Conservation (phyloP, 2,329 filamentous ascomycete genomes). For the Aspergillus transmontanensis region DNA sequence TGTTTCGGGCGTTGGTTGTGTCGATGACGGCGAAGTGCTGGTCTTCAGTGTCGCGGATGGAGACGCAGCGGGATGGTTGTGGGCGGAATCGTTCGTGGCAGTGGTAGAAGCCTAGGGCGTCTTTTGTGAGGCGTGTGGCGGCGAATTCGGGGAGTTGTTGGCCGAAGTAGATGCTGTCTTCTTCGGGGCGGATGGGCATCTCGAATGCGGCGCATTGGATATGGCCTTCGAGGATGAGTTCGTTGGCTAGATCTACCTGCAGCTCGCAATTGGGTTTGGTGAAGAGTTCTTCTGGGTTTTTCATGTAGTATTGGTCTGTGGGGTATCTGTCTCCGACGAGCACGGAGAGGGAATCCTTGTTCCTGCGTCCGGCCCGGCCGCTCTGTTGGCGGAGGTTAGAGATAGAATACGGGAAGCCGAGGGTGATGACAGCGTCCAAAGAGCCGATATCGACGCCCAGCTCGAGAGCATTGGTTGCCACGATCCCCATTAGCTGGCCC, state of each 20-base stretch:
- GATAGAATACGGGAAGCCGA: constrained; percentile 94
- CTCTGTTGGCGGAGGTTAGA: constrained; percentile 94
- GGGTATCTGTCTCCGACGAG: constrained; percentile 87
- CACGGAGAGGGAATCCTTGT: constrained; percentile 89
- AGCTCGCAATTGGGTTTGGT: constrained; percentile 86
- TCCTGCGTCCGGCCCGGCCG: constrained; percentile 85
- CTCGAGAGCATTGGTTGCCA: constrained; percentile 91
- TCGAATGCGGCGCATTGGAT: constrained; percentile 94
- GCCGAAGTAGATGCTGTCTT: constrained; percentile 80
- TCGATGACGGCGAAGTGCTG: constrained; percentile 95
- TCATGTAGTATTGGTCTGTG: constrained; percentile 96
- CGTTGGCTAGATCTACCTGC: constrained; percentile 88
- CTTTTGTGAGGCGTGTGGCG: constrained; percentile 70
- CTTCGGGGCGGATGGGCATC: constrained; percentile 80
- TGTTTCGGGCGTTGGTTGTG: constrained; percentile 74
- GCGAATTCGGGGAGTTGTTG: constrained; percentile 71
- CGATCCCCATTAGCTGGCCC: constrained; percentile 86
- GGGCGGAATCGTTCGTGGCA: constrained; percentile 87
- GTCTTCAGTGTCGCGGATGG: constrained; percentile 86
- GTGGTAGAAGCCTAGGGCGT: constrained; percentile 82
- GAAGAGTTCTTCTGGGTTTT: constrained; percentile 88
- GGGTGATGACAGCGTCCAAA: constrained; percentile 88
- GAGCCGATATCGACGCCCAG: constrained; percentile 94
- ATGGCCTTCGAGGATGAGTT: constrained; percentile 89
- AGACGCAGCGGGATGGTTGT: constrained; percentile 76